These are phyloP conservation scores for Umbelopsis sp. DNA, from an alignment of 371 early-diverging fungal species.

Conservation along the genomic window DNA sequence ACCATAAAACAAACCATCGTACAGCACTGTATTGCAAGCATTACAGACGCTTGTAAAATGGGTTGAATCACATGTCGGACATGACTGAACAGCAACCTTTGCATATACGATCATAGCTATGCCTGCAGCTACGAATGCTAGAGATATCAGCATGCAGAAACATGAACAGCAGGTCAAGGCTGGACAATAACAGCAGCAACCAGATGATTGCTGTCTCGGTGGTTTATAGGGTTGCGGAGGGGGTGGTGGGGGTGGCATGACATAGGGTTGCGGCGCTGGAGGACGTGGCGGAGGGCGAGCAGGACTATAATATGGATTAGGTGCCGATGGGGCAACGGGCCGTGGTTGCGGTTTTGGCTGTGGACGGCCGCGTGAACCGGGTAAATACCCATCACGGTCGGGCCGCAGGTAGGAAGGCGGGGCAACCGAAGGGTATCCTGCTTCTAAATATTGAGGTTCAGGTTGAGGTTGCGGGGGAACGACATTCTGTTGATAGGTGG, in stretches of 20 bases:
- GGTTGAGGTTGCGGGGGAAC: slow-evolving; percentile 19
- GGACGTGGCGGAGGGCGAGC: neutral
- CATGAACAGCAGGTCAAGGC: slow-evolving; percentile 35
- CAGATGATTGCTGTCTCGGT: slow-evolving; percentile 23
- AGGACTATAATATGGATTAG: neutral
- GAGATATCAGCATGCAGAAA: slow-evolving; percentile 29
- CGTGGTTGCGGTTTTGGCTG: slow-evolving; percentile 1
- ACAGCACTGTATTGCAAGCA: slow-evolving; percentile 2
- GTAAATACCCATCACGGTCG: slow-evolving; percentile 28
- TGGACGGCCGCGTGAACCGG: slow-evolving; percentile 10
- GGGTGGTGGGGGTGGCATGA: neutral
- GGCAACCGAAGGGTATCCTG: slow-evolving; percentile 8
- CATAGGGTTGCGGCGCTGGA: slow-evolving; percentile 19
- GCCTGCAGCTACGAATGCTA: slow-evolving; percentile 32
- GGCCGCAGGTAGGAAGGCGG: neutral
- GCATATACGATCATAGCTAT: slow-evolving; percentile 34
- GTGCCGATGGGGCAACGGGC: neutral
- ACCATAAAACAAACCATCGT: slow-evolving; percentile 32
- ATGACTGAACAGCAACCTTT: slow-evolving; percentile 28
- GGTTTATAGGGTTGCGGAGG: slow-evolving; percentile 24
- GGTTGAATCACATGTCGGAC: slow-evolving; percentile 17
- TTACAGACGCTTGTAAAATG: neutral
- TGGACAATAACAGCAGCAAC: slow-evolving; percentile 33
- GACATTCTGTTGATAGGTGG: neutral
- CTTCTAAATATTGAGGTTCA: slow-evolving; percentile 15